phyloP scores from a whole-genome alignment of 2,329 filamentous ascomycete genomes.

The Escovopsis sp. region DNA sequence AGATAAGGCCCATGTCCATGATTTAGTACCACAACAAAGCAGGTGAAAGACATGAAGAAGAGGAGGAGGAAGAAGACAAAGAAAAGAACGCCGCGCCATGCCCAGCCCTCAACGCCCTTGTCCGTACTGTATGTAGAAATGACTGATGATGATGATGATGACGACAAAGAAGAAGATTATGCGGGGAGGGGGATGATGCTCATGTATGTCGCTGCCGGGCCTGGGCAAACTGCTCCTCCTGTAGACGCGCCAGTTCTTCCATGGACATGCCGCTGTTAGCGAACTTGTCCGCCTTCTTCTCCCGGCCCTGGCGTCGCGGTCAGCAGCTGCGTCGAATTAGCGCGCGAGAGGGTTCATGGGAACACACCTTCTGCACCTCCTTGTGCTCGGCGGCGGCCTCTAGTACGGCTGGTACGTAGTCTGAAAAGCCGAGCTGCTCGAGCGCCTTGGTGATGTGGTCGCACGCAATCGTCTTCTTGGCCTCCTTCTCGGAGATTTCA shows the following conservation, averaged over 20 bases:
- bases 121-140: not conserved
- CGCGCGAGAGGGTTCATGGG: not conserved
- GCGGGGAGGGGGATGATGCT: not conserved
- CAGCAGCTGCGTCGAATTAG: not conserved
- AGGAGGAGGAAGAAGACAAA: not conserved
- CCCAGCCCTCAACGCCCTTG: too few relatives aligned
- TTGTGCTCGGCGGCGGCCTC: slow-evolving; percentile 86
- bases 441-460: slow-evolving; percentile 95
- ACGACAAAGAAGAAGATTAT: too few relatives aligned
- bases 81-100: not conserved
- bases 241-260: slow-evolving; percentile 76
- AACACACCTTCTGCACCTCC: slow-evolving; percentile 67
- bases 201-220: slow-evolving; percentile 32
- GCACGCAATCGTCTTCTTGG: slow-evolving; percentile 97
- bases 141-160: too few relatives aligned
- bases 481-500: slow-evolving; percentile 96
- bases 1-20: not conserved
- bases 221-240: slow-evolving; percentile 80
- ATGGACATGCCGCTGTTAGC: slow-evolving; percentile 85
- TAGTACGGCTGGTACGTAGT: slow-evolving; percentile 79
- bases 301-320: slow-evolving; percentile 50
- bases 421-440: slow-evolving; percentile 79
- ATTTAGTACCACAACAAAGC: not conserved
- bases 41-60: not conserved
- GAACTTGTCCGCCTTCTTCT: slow-evolving; percentile 96